Evolutionary conservation across 2,329 filamentous ascomycete genomes (phyloP), one percentile per base, ranked within the genome.

Genomic region (Aspergillus vadensis): DNA sequence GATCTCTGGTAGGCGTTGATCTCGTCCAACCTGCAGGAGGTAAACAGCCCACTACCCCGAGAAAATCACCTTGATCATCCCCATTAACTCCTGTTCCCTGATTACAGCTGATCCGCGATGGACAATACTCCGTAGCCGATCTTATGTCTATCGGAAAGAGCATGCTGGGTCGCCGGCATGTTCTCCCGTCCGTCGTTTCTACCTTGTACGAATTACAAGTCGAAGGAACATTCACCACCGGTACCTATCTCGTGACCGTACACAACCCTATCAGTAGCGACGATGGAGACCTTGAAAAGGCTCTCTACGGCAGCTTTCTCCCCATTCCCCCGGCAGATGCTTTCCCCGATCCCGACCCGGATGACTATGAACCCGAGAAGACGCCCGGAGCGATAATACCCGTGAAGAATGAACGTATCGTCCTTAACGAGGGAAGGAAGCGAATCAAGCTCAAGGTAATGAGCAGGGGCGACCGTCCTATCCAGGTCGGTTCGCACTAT

Each of bases 241-340:
- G 94, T 57, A 97, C 93, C 2, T 97, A 97, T 73, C 87, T 98
- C 43, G 93, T 98, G 38, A 98, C 94, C 0, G 91, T 98, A 17
- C 92, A 97, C 78, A 87, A 96, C 73, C 94, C 94, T 25, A 90
- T 98, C 76, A 87, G 88, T 66, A 88, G 87, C 62, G 89, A 97
- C 65, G 90, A 97, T 73, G 94, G 93, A 5, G 88, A 97, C 76
- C 82, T 97, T 36, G 87, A 86, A n/a, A 88, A 88, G 70, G 94
- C 94, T 1, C 81, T 98, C 3, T 98, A 97, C 75, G 92, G 92
- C 25, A 94, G 90, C 64, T 97, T 98, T 75, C 80, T 98, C 47
- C 94, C 94, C 0, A 78, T 96, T 0, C 94, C 94, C 0, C 81
- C 83, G 14, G 80, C 82, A 27, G 84, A 86, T 51, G 74, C 87